Evolutionary conservation across 176 grass and related monocot species (phyloP), one percentile per base, ranked within the genome.

Genomic region (Cenchrus americanus): DNA sequence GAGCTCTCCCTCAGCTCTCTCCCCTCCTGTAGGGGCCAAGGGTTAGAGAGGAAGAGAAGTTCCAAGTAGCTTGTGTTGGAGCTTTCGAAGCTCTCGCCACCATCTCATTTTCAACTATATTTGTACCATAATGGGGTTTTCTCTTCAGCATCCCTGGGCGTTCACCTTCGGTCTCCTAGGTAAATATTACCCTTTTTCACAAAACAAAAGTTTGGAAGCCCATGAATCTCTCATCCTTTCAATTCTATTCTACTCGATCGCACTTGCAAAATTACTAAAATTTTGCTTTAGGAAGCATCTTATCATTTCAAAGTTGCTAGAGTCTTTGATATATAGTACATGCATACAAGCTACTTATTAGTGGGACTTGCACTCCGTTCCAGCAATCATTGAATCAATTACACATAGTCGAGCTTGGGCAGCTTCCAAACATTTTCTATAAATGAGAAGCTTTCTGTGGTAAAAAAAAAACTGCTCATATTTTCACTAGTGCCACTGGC

Each of bases 161-260:
- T 92, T 94, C 34, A 22, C 77, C 14, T 94, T 94, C 65, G 92
- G 92, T 63, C 82, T 94, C 37, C 81, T 94, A 77, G 89, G 92
- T 94, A 91, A 61, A 61, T 61, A 14, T 66, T 80, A 76, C 8
- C 27, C 34, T 37, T 7, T 52, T n/a, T n/a, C 48, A 43, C 43
- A 66, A 46, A 14, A 76, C 21, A 43, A 60, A 10, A 75, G 0
- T 0, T 8, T 10, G 11, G 27, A 66, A 18, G 14, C 19, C 58
- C 13, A 66, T 34, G 3, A 14, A 70, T 70, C 24, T 2, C 12
- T 62, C 14, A 12, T 41, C 1, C 8, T 57, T 54, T 65, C 44
- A 69, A 8, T 65, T 50, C n/a, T 73, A 21, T 49, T 59, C 19
- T 14, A 5, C 47, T 63, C 2, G 14, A 13, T 69, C 55, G 7